Evolutionary conservation across 1,284 basidiomycete genomes (phyloP), one percentile per base, ranked within the genome.

Genomic region (Chalciporus sp.): DNA sequence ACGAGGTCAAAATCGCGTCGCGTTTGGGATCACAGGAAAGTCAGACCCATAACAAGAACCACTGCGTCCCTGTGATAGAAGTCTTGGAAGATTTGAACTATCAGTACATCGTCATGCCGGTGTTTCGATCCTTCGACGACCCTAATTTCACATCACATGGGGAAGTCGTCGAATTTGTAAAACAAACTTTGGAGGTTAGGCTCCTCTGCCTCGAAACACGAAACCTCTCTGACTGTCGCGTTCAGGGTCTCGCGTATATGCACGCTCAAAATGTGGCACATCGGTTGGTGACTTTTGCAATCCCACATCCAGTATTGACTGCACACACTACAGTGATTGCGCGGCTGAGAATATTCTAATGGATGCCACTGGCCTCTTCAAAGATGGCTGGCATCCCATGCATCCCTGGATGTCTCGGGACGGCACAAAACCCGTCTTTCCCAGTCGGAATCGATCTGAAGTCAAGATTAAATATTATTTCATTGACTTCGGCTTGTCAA

Each of bases 111-210:
- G 23, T 72, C 26, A 72, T 72, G 66, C 72, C 69, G 0, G 55
- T 70, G 8, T 58, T 72, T 19, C 58, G 69, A 3, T 51, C 45
- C 0, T 70, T 65, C 20, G 44, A 68, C 33, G 28, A 63, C 20
- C 73, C 71, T 4, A 53, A 58, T 4, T 73, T 76, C 51, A 61
- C 61, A 0, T 68, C 63, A 7, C 49, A 68, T 11, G 64, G 62
- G 16, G 69, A 76, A 55, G 62, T 62, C 4, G 42, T 70, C 1
- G 67, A 72, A 14, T 72, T 71, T 42, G 60, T 75, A n/a, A 51
- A 59, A 6, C 75, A 75, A 50, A 64, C 67, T 7, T 57, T 75
- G 12, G 67, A 74, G 43, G 74, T 71, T 9, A 33, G 63, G 27
- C 1, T 45, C 0, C 1, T 14, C 7, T 0, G 17, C n/a, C 20